Conservation (phyloP, 495 filamentous ascomycete genomes). For the Penicillium fimorum region DNA sequence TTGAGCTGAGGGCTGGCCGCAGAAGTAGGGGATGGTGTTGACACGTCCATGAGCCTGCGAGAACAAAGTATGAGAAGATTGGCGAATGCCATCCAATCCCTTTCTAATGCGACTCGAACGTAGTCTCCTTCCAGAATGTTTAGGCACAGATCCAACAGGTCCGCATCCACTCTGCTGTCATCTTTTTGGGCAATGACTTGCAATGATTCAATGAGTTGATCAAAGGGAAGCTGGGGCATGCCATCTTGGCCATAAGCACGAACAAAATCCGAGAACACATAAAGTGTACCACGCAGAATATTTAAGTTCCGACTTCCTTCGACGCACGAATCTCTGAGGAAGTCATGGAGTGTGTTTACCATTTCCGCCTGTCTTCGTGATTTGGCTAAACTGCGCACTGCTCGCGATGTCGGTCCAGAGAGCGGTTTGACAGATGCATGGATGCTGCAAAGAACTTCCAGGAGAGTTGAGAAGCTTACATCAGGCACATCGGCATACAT, state of each 20-base stretch:
- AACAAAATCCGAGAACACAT: conserved; percentile 61
- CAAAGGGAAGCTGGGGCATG: conserved; percentile 55
- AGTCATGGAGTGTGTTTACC: conserved; percentile 61
- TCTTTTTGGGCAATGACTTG: conserved; percentile 51
- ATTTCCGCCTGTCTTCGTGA: conserved; percentile 76
- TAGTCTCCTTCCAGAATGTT: conserved; percentile 44
- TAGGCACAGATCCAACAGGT: conserved; percentile 51
- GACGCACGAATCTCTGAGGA: conserved; percentile 51
- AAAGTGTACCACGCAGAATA: conserved; percentile 64
- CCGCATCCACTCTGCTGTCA: conserved; percentile 53
- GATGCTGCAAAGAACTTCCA: conserved; percentile 80
- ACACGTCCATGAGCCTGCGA: conserved; percentile 46
- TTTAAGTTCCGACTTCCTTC: conserved; percentile 56
- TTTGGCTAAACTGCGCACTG: conserved; percentile 71
- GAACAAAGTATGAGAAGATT: conserved; percentile 66
- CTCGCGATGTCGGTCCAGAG: conserved; percentile 70
- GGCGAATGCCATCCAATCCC: conserved; percentile 35
- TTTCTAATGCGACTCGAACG: conserved; percentile 33
- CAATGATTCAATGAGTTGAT: conserved; percentile 56
- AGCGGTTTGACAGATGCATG: conserved; percentile 70
- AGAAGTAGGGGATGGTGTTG: conserved; percentile 19
- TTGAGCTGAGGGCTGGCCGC: conserved; percentile 26
- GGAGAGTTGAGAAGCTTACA: conserved; percentile 61
- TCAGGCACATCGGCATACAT: conserved; percentile 75
- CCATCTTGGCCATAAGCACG: conserved; percentile 58